A percentile compares a stretch with the other conserved stretches of the same genome.
Conservation (phyloP, 345 rosid species). For the Leavenworthia alabamica region DNA sequence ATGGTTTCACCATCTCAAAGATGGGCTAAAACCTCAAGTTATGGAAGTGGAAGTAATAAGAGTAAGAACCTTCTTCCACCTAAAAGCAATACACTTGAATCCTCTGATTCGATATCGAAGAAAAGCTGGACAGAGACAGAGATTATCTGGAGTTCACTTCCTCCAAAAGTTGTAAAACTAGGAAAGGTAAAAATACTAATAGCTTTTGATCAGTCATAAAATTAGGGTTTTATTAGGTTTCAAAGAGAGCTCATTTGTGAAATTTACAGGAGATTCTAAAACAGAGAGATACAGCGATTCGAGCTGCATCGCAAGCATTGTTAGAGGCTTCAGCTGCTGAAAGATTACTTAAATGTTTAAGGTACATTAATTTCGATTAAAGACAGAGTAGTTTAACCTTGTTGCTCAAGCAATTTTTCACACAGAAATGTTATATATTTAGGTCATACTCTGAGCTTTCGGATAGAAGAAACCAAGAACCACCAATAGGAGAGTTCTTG, state of each 20-base stretch:
- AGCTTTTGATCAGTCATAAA: background rate
- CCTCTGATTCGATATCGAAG: constrained; percentile 16
- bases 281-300: constrained; percentile 51
- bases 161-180: constrained; percentile 44
- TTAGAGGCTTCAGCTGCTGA: constrained; percentile 65
- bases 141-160: constrained; percentile 51
- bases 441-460: constrained; percentile 61
- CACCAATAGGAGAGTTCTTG: constrained; percentile 43
- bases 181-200: constrained; percentile 48
- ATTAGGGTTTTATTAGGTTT: background rate
- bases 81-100: constrained; percentile 22
- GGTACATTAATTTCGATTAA: constrained; percentile 24
- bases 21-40: constrained; percentile 25
- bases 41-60: constrained; percentile 19
- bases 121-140: constrained; percentile 30
- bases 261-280: constrained; percentile 43
- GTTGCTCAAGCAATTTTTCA: background rate
- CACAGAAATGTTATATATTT: background rate
- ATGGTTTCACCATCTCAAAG: constrained; percentile 19
- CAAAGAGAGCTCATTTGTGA: background rate
- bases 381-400: background rate
- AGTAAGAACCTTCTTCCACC: constrained; percentile 20
- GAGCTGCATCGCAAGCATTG: constrained; percentile 51
- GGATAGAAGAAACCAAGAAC: constrained; percentile 28
- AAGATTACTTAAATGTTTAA: constrained; percentile 57